Evolutionary conservation across 2,329 filamentous ascomycete genomes (phyloP).

Genomic region (Ceratocystis lukuohia): DNA sequence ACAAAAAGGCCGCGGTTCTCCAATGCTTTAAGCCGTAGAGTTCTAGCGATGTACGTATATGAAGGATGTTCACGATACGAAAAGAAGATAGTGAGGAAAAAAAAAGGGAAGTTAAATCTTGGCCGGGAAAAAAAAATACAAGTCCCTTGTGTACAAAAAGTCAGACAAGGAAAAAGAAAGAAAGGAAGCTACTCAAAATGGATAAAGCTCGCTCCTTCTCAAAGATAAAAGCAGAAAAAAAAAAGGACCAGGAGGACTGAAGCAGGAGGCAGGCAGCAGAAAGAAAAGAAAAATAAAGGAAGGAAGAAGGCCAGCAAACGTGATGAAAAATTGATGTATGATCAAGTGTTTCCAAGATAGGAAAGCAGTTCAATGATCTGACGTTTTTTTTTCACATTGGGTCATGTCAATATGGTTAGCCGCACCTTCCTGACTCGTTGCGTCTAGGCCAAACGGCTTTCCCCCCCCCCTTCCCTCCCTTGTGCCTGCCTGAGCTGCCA

Average conservation of each 20-base stretch:
- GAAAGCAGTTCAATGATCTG: slow-evolving; percentile 8
- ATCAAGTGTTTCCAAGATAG: not conserved
- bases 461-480: not conserved
- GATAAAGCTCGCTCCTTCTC: not conserved
- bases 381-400: not conserved
- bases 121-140: not conserved
- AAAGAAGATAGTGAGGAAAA: not conserved
- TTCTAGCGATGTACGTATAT: not conserved
- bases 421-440: slow-evolving; percentile 9
- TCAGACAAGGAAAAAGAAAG: not conserved
- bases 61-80: not conserved
- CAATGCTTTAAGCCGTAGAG: not conserved
- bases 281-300: not conserved
- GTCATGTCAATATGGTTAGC: not conserved
- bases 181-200: not conserved
- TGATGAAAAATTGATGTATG: not conserved
- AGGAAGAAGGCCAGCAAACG: not conserved
- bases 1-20: not conserved
- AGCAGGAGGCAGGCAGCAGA: slow-evolving; percentile 2
- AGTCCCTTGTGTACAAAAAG: slow-evolving; percentile 3
- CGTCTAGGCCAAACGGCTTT: not conserved
- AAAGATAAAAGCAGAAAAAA: not conserved
- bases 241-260: slow-evolving; percentile 9
- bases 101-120: not conserved
- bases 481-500: slow-evolving; percentile 10